Evolutionary conservation across 106 monocot genomes (phyloP).

Genomic region (Allium sativum): DNA sequence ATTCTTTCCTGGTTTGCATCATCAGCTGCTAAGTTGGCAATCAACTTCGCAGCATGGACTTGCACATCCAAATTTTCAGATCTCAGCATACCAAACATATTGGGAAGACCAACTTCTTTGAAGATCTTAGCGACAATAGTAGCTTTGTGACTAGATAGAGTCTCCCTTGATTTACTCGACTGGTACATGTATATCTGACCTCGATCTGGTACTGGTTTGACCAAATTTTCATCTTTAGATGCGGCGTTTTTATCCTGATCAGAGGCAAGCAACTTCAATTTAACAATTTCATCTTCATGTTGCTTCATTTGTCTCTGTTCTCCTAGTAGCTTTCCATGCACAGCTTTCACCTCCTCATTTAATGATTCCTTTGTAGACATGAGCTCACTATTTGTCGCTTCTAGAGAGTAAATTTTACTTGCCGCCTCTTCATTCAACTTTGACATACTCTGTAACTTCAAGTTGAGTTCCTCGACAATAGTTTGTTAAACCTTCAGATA

Average conservation of each 20-base stretch:
- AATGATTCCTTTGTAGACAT: conserved; percentile 47
- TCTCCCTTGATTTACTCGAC: no score
- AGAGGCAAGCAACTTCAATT: conserved; percentile 21
- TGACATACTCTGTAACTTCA: conserved; percentile 23
- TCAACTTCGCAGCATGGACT: conserved; percentile 52
- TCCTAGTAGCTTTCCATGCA: conserved; percentile 32
- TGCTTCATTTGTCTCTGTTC: conserved; percentile 40
- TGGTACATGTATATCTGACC: no score
- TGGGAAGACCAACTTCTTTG: conserved; percentile 56
- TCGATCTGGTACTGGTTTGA: no score
- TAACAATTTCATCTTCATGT: conserved; percentile 54
- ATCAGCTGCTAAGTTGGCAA: conserved; percentile 78
- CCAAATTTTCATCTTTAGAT: no score
- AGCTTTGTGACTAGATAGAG: no score
- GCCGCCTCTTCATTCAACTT: conserved; percentile 36
- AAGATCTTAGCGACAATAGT: no score
- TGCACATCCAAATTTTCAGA: conserved; percentile 55
- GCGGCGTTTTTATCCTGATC: conserved; percentile 8
- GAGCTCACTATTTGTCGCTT: conserved; percentile 26
- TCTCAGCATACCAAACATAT: conserved; percentile 37
- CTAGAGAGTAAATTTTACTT: conserved; percentile 26
- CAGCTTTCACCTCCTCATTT: conserved; percentile 30
- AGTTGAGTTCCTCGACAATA: conserved; percentile 21
- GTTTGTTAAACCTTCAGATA: conserved; percentile 19
- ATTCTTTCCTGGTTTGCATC: conserved; percentile 65